Base-by-base conservation (phyloP, 345 rosid species). In the Eucalyptus virginea region DNA sequence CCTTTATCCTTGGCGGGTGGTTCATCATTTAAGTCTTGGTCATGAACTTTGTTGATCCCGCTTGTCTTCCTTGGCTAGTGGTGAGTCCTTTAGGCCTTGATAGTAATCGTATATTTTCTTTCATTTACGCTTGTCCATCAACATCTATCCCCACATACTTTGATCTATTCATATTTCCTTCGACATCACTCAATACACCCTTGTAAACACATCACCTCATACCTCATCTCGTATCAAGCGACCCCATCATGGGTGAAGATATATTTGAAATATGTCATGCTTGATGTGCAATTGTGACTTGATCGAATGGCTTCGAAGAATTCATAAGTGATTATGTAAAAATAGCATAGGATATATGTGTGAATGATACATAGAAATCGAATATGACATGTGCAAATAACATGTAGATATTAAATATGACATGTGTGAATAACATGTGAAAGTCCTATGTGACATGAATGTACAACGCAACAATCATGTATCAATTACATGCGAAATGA, bases 1-100 rank as follows among this genome's bases (percentile, higher is more conserved):
- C 26, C 0, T 52, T 52, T 52, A 21, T 52, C 58, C 0, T 52
- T 8, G 0, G 0, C 0, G 0, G 1, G 11, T 4, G 58, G 24
- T 52, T 4, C 58, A 52, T 8, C 58, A 52, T 52, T 52, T 52
- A 21, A 52, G 58, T 52, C 58, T 52, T 52, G 58, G 26, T 52
- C 2, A 52, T 21, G 26, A 52, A 8, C 58, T 52, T 52, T 0
- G 11, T 21, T 52, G 2, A 52, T 8, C 58, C 1, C 0, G 5
- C 58, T 52, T 52, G 5, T 21, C 24, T 52, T 21, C 58, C 58
- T 21, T 52, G 5, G 24, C 26, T 52, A 21, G 58, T 52, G 58
- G 11, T 21, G 58, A 52, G 11, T 52, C 11, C 11, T 0, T 52
- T 52, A 52, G 11, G 58, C 58, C 58, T 52, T 52, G 58, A 52